A percentile compares a stretch with the other conserved stretches of the same genome.
Conservation (phyloP, 2,329 filamentous ascomycete genomes). For the Trichophyton equinum region DNA sequence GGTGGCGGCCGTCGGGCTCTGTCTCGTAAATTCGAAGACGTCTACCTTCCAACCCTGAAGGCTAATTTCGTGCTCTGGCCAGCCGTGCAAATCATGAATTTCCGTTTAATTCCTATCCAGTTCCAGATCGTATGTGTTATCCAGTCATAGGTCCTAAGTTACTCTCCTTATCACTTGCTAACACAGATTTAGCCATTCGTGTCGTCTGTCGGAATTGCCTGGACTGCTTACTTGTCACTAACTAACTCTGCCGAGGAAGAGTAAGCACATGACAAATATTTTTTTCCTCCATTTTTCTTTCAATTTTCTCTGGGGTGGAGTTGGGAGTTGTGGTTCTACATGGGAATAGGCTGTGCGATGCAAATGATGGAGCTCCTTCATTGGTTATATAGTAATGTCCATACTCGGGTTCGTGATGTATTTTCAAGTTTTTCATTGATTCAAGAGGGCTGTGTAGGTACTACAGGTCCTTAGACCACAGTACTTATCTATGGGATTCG, state of each 20-base stretch:
- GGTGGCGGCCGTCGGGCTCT: constrained; percentile 75
- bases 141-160: neutral
- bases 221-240: constrained; percentile 85
- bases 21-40: constrained; percentile 73
- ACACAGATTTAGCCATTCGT: constrained; percentile 63
- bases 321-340: neutral
- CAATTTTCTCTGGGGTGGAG: neutral
- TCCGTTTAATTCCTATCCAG: constrained; percentile 84
- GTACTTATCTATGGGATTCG: neutral
- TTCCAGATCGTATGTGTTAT: constrained; percentile 72
- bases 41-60: constrained; percentile 87
- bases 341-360: neutral
- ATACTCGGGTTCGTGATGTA: neutral
- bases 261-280: constrained; percentile 11
- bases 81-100: constrained; percentile 91
- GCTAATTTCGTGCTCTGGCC: constrained; percentile 96
- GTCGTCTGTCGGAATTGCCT: constrained; percentile 81
- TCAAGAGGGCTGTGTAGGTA: neutral
- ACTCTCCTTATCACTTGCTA: neutral
- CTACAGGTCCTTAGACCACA: neutral
- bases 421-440: neutral
- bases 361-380: neutral
- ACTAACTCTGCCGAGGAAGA: constrained; percentile 68
- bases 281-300: neutral
- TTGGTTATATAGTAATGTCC: neutral